Evolutionary conservation across 1,139 yeast genomes (phyloP).

Genomic region (Saccharomyces pastorianus): DNA sequence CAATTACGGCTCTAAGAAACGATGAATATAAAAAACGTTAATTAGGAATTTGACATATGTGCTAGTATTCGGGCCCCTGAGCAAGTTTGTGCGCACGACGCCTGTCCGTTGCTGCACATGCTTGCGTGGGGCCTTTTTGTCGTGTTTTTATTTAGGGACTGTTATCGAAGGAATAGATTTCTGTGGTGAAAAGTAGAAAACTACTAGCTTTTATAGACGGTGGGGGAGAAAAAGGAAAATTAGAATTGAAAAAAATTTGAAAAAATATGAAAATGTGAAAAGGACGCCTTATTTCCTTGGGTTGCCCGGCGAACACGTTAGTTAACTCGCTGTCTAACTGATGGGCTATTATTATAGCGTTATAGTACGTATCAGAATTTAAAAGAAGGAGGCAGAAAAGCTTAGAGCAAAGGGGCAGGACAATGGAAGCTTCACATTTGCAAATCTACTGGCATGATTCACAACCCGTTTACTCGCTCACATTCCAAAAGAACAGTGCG

Average conservation of each 20-base stretch:
- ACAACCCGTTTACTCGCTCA: constrained; percentile 73
- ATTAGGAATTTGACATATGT: constrained; percentile 32
- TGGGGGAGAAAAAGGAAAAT: not conserved
- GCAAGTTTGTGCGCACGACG: not conserved
- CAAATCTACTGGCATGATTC: constrained; percentile 40
- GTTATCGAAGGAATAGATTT: not conserved
- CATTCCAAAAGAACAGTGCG: constrained; percentile 51
- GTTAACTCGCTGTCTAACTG: not conserved
- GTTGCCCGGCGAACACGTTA: not conserved
- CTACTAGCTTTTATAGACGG: not conserved
- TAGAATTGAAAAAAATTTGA: not conserved
- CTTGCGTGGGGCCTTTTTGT: not conserved
- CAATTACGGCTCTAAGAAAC: constrained; percentile 29
- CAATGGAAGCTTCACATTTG: constrained; percentile 28
- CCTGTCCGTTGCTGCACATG: not conserved
- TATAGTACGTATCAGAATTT: not conserved
- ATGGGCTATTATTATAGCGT: not conserved
- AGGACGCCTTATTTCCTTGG: not conserved
- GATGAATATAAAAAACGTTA: constrained; percentile 16
- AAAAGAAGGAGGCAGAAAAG: not conserved
- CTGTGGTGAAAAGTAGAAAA: not conserved
- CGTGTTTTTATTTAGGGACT: not conserved
- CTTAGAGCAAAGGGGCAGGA: not conserved
- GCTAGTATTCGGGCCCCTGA: constrained; percentile 10
- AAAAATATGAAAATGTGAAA: not conserved